A percentile compares a stretch with the other conserved stretches of the same genome.
phyloP scores from a whole-genome alignment of 805 yeast species.

The Saccharomycopsis fodiens region DNA sequence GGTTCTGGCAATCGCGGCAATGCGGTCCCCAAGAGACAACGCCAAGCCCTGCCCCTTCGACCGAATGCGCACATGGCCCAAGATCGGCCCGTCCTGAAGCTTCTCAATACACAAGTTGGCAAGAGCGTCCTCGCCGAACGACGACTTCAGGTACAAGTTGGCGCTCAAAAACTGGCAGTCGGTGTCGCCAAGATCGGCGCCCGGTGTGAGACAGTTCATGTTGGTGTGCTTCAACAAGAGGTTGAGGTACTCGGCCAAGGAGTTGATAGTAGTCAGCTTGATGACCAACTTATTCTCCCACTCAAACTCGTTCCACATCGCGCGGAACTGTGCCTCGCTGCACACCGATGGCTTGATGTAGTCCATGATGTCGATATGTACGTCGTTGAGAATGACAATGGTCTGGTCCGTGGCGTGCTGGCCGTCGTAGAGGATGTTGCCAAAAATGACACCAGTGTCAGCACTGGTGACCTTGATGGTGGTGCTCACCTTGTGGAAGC shows the following conservation, averaged over 20 bases:
- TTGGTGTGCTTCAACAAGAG: slow-evolving; percentile 76
- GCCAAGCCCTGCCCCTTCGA: slow-evolving; percentile 98
- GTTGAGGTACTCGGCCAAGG: slow-evolving; percentile 72
- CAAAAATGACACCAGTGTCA: slow-evolving; percentile 96
- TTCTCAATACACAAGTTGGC: slow-evolving; percentile 93
- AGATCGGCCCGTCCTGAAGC: slow-evolving; percentile 61
- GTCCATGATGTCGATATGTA: slow-evolving; percentile 94
- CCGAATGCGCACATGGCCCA: slow-evolving; percentile 94
- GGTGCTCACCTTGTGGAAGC: slow-evolving; percentile 82
- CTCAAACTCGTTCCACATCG: slow-evolving; percentile 99
- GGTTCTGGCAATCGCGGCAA: slow-evolving; percentile 72
- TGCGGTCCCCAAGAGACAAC: slow-evolving; percentile 86
- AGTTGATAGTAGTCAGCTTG: slow-evolving; percentile 40
- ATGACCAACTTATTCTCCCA: slow-evolving; percentile 98
- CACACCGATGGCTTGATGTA: slow-evolving; percentile 94
- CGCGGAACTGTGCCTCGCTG: slow-evolving; percentile 82
- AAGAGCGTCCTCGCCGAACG: slow-evolving; percentile 96
- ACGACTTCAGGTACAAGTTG: slow-evolving; percentile 81
- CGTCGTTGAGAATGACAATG: slow-evolving; percentile 87
- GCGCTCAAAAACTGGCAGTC: slow-evolving; percentile 92
- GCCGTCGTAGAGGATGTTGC: slow-evolving; percentile 94
- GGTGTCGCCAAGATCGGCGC: slow-evolving; percentile 72
- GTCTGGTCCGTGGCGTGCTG: slow-evolving; percentile 85
- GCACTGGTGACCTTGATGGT: slow-evolving; percentile 94
- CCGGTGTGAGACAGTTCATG: slow-evolving; percentile 90